Evolutionary conservation across 139 green algal genomes (phyloP).

Genomic region (Coccomyxa sp.): DNA sequence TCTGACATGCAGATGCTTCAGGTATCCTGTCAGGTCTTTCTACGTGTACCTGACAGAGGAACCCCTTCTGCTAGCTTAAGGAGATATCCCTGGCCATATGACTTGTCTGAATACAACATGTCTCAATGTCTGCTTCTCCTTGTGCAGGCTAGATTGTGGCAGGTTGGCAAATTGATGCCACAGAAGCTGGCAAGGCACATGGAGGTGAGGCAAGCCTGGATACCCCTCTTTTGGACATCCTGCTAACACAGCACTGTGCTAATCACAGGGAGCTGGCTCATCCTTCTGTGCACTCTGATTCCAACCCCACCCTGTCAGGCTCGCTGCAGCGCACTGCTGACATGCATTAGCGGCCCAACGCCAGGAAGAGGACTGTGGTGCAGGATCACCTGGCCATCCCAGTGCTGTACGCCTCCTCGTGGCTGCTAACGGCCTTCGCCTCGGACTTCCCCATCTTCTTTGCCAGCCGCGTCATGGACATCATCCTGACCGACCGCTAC

Average conservation of each 20-base stretch:
- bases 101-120: neutral
- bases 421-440: conserved; percentile 77
- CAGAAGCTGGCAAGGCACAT: conserved; percentile 41
- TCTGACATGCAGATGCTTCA: conserved; percentile 67
- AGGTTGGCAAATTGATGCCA: conserved; percentile 62
- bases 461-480: conserved; percentile 66
- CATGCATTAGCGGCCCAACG: too few species aligned
- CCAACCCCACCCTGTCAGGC: too few species aligned
- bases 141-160: conserved; percentile 60
- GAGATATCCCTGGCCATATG: neutral
- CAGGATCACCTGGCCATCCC: conserved; percentile 45
- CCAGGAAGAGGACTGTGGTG: too few species aligned
- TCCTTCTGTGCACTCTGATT: too few species aligned
- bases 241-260: too few species aligned
- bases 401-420: conserved; percentile 70
- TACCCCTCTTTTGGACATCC: neutral
- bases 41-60: neutral
- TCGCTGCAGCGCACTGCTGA: too few species aligned
- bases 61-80: neutral
- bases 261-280: too few species aligned
- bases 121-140: neutral
- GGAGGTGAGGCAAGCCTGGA: too few species aligned
- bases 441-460: conserved; percentile 75
- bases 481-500: conserved; percentile 58
- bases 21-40: neutral